Conservation (phyloP, 1,139 yeast genomes). For the Saccharomycopsis hybrid region DNA sequence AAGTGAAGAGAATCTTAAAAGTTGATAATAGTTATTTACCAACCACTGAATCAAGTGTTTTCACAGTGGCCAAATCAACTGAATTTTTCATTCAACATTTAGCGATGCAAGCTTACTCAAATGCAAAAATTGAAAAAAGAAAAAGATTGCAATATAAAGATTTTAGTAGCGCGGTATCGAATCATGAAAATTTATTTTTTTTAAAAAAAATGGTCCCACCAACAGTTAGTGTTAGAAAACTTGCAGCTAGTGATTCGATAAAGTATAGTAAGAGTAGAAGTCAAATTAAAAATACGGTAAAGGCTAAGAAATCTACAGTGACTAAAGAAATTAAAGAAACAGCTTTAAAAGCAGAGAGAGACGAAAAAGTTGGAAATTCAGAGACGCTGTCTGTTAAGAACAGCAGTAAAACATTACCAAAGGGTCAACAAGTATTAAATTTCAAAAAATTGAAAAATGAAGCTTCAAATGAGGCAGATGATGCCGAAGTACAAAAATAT, state of each 20-base stretch:
- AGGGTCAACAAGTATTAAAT: constrained; percentile 37
- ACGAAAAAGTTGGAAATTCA: background rate
- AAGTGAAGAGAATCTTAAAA: constrained; percentile 77
- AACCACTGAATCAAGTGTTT: constrained; percentile 73
- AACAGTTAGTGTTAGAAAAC: constrained; percentile 46
- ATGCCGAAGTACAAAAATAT: too few relatives aligned
- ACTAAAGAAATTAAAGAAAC: background rate
- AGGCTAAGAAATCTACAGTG: background rate
- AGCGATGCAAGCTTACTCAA: constrained; percentile 70
- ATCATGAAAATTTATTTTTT: constrained; percentile 63
- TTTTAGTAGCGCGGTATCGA: constrained; percentile 62
- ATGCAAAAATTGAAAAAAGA: constrained; percentile 63
- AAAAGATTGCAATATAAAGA: constrained; percentile 71
- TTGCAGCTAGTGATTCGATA: constrained; percentile 43
- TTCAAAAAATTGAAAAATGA: constrained; percentile 24
- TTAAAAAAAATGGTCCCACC: constrained; percentile 63
- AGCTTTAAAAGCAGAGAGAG: background rate
- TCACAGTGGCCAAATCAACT: constrained; percentile 80
- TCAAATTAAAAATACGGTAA: background rate
- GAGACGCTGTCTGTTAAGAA: background rate
- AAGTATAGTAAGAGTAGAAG: constrained; percentile 26
- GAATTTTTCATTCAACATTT: constrained; percentile 77
- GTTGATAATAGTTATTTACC: constrained; percentile 78
- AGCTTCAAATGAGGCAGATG: constrained; percentile 1
- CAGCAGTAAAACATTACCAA: constrained; percentile 25